A percentile compares a stretch with the other conserved stretches of the same genome.
Conservation (phyloP, 352 stramenopile species). For the Pythium sp. region DNA sequence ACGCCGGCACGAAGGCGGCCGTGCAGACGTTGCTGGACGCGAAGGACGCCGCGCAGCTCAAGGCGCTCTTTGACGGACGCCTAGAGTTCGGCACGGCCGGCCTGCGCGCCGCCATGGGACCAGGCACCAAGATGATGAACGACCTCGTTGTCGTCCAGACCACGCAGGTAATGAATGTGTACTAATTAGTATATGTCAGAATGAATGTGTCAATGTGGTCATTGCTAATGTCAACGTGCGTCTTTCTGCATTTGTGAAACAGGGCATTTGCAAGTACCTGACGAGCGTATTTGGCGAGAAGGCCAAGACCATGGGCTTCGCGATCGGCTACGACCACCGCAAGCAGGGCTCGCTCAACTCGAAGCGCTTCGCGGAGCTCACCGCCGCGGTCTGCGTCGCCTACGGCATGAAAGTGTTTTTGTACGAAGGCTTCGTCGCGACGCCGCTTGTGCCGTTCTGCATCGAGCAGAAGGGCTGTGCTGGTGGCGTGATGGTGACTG, state of each 20-base stretch:
- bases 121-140: conserved; percentile 90
- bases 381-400: conserved; percentile 77
- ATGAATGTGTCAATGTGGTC: background rate
- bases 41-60: conserved; percentile 48
- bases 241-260: background rate
- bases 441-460: conserved; percentile 91
- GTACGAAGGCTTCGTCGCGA: conserved; percentile 92
- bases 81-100: conserved; percentile 92
- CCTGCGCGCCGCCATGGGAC: conserved; percentile 87
- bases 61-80: conserved; percentile 74
- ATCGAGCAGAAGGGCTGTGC: conserved; percentile 79
- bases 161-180: conserved; percentile 35
- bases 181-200: background rate
- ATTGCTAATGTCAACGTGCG: background rate
- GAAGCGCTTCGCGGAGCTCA: conserved; percentile 84
- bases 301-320: conserved; percentile 76
- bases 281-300: conserved; percentile 65
- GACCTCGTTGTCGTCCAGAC: conserved; percentile 92
- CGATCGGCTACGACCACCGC: conserved; percentile 91
- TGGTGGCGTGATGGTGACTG: conserved; percentile 93
- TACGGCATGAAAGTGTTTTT: conserved; percentile 89
- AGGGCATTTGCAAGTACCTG: conserved; percentile 87
- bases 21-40: conserved; percentile 64
- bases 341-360: conserved; percentile 74
- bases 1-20: conserved; percentile 62